Percentiles rank a stretch among this genome's conserved stretches.
phyloP scores from a whole-genome alignment of 2,329 filamentous ascomycete genomes.

The Aspergillus hiratsukae region DNA sequence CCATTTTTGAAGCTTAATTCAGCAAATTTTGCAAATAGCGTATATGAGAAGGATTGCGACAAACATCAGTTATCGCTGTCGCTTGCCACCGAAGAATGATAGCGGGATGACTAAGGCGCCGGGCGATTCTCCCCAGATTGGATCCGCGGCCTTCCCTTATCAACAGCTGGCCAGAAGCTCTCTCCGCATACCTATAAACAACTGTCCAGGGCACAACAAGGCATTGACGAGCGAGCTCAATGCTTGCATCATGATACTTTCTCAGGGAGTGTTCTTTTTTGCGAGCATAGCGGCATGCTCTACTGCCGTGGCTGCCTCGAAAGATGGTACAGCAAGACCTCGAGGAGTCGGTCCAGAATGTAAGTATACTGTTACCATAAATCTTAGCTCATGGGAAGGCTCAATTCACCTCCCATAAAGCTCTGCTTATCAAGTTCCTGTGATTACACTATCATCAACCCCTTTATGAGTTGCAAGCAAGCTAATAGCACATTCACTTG shows the following conservation, averaged over 20 bases:
- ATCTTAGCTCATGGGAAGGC: not conserved
- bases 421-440: too few relatives aligned
- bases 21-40: not conserved
- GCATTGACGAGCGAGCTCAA: constrained; percentile 24
- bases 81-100: constrained; percentile 19
- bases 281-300: constrained; percentile 33
- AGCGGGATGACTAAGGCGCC: constrained; percentile 27
- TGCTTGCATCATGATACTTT: constrained; percentile 37
- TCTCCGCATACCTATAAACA: constrained; percentile 26
- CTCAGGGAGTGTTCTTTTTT: constrained; percentile 31
- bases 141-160: constrained; percentile 17
- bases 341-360: constrained; percentile 88
- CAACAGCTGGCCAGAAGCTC: constrained; percentile 38
- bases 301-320: constrained; percentile 41
- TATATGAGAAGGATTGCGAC: not conserved
- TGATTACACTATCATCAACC: too few relatives aligned
- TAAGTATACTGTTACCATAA: constrained; percentile 47
- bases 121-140: constrained; percentile 19
- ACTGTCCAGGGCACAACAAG: constrained; percentile 1
- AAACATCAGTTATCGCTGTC: too few relatives aligned
- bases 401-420: not conserved
- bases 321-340: constrained; percentile 65
- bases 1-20: constrained; percentile 56
- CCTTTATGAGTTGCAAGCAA: not conserved
- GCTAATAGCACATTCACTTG: constrained; percentile 6